A percentile compares a stretch with the other conserved stretches of the same genome.
These are phyloP conservation scores for Eucalyptus guilfoylei DNA, from an alignment of 345 rosid species.

Conservation along the genomic window DNA sequence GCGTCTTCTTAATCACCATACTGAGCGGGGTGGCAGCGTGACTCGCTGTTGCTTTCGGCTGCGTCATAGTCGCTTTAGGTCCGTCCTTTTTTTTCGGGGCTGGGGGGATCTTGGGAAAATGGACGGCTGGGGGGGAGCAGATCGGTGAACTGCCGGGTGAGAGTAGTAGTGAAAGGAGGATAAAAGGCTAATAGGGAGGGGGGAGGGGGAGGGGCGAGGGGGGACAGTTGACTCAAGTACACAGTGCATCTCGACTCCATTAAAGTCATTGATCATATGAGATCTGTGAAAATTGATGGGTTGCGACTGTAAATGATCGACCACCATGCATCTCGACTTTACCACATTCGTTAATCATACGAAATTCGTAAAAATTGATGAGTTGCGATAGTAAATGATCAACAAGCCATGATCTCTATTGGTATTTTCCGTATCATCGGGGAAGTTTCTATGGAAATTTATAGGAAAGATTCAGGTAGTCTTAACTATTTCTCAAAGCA, in stretches of 20 bases:
- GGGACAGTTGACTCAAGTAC: no score
- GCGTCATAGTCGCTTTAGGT: background rate
- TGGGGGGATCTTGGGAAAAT: background rate
- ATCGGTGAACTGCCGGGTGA: background rate
- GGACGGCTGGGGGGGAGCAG: background rate
- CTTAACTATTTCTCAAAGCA: fast-evolving
- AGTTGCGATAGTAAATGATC: no score
- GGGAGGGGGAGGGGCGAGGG: no score
- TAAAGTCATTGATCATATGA: background rate
- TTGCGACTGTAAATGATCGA: background rate
- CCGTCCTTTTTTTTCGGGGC: background rate
- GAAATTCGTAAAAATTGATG: no score
- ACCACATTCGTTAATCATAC: no score
- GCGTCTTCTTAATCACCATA: no score
- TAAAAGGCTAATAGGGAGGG: background rate
- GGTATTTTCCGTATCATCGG: no score
- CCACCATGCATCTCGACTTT: no score
- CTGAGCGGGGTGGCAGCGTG: background rate
- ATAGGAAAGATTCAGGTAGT: background rate
- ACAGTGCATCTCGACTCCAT: background rate
- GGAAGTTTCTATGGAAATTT: no score
- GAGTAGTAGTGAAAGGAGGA: background rate
- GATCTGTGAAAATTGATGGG: background rate
- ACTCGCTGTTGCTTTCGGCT: background rate
- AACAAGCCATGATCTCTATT: fast-evolving